Conservation (phyloP, 1,284 basidiomycete genomes). For the Cryptococcus floricola region DNA sequence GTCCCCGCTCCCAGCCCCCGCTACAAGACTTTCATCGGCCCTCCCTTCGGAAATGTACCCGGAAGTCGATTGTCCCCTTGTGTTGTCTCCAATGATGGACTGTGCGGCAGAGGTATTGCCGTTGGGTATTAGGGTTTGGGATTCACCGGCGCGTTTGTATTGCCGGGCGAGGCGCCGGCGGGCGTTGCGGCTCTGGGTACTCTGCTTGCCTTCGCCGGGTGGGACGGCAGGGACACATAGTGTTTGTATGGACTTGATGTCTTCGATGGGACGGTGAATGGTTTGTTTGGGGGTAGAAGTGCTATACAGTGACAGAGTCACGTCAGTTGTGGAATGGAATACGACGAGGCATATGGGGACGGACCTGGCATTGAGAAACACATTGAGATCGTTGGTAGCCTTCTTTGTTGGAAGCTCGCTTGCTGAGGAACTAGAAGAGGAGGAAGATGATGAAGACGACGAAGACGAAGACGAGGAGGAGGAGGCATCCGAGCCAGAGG, state of each 20-base stretch:
- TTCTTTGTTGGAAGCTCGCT: not conserved
- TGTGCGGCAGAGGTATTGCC: not conserved
- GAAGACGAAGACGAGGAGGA: constrained; percentile 12
- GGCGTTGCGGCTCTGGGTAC: constrained; percentile 41
- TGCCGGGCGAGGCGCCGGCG: constrained; percentile 28
- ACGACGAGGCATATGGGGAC: not conserved
- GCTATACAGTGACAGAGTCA: not conserved
- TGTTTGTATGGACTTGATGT: not conserved
- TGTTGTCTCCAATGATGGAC: too few species aligned
- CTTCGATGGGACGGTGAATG: too few species aligned
- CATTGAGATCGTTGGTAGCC: constrained; percentile 2
- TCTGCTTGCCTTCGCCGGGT: constrained; percentile 39
- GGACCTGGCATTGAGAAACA: constrained; percentile 6
- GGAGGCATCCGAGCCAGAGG: constrained; percentile 10
- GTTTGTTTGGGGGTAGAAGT: not conserved
- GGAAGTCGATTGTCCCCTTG: too few species aligned
- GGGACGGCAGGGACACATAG: constrained; percentile 15
- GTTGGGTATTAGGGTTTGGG: not conserved
- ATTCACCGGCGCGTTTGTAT: constrained; percentile 5
- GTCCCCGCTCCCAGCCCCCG: too few species aligned
- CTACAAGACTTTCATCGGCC: too few species aligned
- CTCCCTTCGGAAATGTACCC: too few species aligned
- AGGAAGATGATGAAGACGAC: not conserved
- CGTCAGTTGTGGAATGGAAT: not conserved
- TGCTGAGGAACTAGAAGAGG: not conserved